phyloP scores from a whole-genome alignment of 257 asterid genomes.

The Verbena officinalis region DNA sequence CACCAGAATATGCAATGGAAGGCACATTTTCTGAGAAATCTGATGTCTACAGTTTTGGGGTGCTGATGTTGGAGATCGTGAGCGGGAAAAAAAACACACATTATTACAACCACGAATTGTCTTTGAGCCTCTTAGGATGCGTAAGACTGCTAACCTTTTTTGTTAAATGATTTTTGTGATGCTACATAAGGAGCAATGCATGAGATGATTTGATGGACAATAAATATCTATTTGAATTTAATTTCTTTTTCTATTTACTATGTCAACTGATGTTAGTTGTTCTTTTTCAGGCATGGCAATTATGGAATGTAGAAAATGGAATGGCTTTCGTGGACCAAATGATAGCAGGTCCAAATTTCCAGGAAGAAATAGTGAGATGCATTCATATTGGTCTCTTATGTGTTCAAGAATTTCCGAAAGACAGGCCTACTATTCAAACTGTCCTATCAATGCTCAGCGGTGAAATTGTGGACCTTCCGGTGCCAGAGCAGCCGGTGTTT shows the following conservation, averaged over 20 bases:
- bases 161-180: no score
- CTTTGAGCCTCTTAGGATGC: not conserved
- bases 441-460: slow-evolving; percentile 28
- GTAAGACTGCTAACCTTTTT: not conserved
- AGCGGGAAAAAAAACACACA: not conserved
- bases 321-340: not conserved
- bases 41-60: not conserved
- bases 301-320: slow-evolving; percentile 28
- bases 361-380: slow-evolving; percentile 29
- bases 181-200: no score
- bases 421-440: slow-evolving; percentile 34
- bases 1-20: not conserved
- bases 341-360: slow-evolving; percentile 21
- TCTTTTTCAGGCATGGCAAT: slow-evolving; percentile 25
- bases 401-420: slow-evolving; percentile 32
- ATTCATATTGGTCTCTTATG: slow-evolving; percentile 40
- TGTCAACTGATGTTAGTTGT: not conserved
- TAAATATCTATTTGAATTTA: no score
- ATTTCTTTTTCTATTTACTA: not conserved
- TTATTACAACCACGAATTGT: not conserved
- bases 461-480: slow-evolving; percentile 26
- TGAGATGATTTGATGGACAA: no score
- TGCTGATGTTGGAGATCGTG: not conserved
- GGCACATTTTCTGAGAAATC: not conserved
- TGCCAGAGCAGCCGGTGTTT: slow-evolving; percentile 26